Percentiles rank a stretch among this genome's conserved stretches.
Evolutionary conservation across 2,329 filamentous ascomycete genomes (phyloP).

Genomic region (Pezicula carpinea): DNA sequence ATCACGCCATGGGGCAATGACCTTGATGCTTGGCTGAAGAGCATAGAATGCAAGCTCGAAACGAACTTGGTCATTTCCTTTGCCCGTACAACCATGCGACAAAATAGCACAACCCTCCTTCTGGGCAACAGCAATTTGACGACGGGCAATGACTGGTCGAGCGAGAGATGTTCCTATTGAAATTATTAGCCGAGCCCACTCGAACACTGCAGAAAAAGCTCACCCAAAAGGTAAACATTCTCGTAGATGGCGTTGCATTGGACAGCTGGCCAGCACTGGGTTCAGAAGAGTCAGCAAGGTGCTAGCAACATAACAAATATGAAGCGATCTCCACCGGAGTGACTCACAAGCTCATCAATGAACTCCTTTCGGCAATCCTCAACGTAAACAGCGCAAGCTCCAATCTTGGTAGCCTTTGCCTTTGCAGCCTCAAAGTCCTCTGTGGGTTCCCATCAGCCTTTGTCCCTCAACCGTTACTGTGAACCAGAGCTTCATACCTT

Average conservation of each 20-base stretch:
- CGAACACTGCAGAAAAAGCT: slow-evolving; percentile 21
- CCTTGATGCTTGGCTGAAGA: slow-evolving; percentile 60
- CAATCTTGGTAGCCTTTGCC: slow-evolving; percentile 57
- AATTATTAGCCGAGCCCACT: slow-evolving; percentile 1
- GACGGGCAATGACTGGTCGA: slow-evolving; percentile 65
- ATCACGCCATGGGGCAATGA: slow-evolving; percentile 72
- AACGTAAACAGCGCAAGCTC: slow-evolving; percentile 34
- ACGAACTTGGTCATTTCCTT: slow-evolving; percentile 62
- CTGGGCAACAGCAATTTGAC: slow-evolving; percentile 59
- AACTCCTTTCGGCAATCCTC: slow-evolving; percentile 69
- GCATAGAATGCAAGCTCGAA: slow-evolving; percentile 61
- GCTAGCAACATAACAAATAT: not conserved
- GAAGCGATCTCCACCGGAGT: not conserved
- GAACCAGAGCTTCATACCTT: slow-evolving; percentile 29
- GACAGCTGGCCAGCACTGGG: slow-evolving; percentile 60
- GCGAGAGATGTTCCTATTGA: slow-evolving; percentile 54
- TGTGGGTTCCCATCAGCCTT: slow-evolving; percentile 15
- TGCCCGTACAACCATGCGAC: slow-evolving; percentile 55
- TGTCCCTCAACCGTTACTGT: slow-evolving; percentile 12
- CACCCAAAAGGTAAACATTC: slow-evolving; percentile 57
- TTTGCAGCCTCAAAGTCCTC: slow-evolving; percentile 72
- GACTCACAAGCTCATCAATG: slow-evolving; percentile 60
- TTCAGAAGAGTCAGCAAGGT: not conserved
- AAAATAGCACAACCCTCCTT: slow-evolving; percentile 48
- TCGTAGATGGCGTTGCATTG: slow-evolving; percentile 70